Conservation (phyloP, 345 rosid genomes). For the Eutrema heterophyllum region DNA sequence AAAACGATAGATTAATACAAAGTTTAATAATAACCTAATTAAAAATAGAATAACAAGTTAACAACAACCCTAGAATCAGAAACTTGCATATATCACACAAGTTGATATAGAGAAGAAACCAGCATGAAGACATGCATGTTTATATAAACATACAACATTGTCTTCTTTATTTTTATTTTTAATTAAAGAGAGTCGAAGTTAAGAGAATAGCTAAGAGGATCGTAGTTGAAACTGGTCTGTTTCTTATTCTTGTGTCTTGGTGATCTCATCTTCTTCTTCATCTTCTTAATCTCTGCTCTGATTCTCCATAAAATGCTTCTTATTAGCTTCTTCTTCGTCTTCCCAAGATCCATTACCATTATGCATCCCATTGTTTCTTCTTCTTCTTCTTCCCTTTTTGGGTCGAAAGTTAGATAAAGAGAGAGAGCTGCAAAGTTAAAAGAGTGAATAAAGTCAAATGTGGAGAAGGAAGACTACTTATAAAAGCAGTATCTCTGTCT, state of each 20-base stretch:
- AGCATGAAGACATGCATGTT: conserved; percentile 1
- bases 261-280: conserved; percentile 30
- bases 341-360: conserved; percentile 32
- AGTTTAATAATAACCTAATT: neutral
- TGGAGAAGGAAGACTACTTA: conserved; percentile 20
- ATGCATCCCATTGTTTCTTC: conserved; percentile 14
- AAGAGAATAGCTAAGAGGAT: conserved; percentile 77
- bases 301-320: conserved; percentile 40
- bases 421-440: neutral
- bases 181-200: conserved; percentile 62
- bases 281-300: conserved; percentile 48
- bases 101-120: conserved; percentile 1
- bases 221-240: conserved; percentile 56
- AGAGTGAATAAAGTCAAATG: conserved; percentile 18
- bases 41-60: neutral
- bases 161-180: no score
- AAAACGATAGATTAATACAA: neutral
- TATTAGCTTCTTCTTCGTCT: conserved; percentile 52
- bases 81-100: neutral
- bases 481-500: conserved; percentile 19
- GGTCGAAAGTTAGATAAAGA: neutral
- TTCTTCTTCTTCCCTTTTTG: neutral
- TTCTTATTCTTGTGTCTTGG: conserved; percentile 31
- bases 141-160: neutral
- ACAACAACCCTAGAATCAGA: neutral